These are phyloP conservation scores for Clonostachys sp. DNA, from an alignment of 2,329 filamentous ascomycete species.

Conservation along the genomic window DNA sequence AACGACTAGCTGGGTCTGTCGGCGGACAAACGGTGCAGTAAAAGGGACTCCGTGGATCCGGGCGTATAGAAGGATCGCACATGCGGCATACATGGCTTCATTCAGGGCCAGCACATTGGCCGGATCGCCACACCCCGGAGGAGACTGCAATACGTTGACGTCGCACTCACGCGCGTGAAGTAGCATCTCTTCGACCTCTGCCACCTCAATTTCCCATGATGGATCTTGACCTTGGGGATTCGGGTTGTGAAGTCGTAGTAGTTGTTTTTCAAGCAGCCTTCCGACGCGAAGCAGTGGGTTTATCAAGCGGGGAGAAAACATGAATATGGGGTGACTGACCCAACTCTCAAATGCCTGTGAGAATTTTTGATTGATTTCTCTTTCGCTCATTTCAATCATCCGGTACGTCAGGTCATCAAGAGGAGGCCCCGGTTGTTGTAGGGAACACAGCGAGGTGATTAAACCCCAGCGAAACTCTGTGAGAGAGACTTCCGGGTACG, in stretches of 20 bases:
- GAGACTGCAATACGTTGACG: conserved; percentile 1
- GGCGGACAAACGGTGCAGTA: conserved; percentile 7
- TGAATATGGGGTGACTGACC: conserved; percentile 8
- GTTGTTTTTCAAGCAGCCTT: conserved; percentile 5
- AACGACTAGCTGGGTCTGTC: conserved; percentile 3
- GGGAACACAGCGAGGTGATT: conserved; percentile 7
- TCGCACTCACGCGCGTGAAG: conserved; percentile 6
- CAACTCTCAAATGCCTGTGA: conserved; percentile 7
- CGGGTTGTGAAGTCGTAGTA: background rate
- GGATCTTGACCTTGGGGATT: background rate
- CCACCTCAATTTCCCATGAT: conserved; percentile 1
- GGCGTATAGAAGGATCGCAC: conserved; percentile 6
- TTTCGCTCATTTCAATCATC: conserved; percentile 7
- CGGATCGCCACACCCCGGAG: conserved; percentile 5
- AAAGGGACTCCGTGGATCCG: conserved; percentile 4
- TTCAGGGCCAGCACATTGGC: conserved; percentile 5
- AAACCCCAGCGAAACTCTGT: conserved; percentile 8
- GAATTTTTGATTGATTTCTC: conserved; percentile 7
- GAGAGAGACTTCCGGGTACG: conserved; percentile 4
- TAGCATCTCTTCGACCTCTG: conserved; percentile 5
- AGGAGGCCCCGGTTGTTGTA: conserved; percentile 1
- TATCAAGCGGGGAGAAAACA: conserved; percentile 8
- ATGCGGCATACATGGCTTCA: conserved; percentile 8
- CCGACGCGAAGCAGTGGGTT: conserved; percentile 8
- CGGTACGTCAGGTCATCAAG: conserved; percentile 1